Conservation (phyloP, 768 basidiomycete genomes). For the Kwoniella dendrophila region DNA sequence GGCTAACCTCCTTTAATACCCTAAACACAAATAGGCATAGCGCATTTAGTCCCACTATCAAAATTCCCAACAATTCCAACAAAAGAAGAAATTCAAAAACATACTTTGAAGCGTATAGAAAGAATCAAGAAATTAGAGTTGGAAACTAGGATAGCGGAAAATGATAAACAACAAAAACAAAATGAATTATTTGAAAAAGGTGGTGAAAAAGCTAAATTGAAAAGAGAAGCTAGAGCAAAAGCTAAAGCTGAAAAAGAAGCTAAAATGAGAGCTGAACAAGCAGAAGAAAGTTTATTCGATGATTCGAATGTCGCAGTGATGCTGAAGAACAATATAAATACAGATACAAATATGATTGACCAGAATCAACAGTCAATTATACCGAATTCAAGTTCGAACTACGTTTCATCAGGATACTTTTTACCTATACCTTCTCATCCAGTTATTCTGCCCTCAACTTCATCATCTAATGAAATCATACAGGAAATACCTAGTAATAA, state of each 20-base stretch:
- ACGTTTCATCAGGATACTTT: conserved; percentile 29
- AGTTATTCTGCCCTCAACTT: conserved; percentile 16
- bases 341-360: too few relatives aligned
- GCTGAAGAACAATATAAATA: not conserved
- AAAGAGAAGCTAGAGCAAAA: conserved; percentile 64
- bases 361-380: not conserved
- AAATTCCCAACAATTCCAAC: conserved; percentile 60
- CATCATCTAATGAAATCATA: conserved; percentile 16
- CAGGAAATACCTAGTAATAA: conserved; percentile 33
- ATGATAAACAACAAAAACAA: conserved; percentile 23
- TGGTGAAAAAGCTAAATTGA: conserved; percentile 68
- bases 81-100: conserved; percentile 57
- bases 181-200: conserved; percentile 47
- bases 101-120: conserved; percentile 33
- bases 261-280: not conserved
- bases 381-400: not conserved
- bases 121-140: conserved; percentile 55
- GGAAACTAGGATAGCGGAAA: conserved; percentile 62
- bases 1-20: not conserved
- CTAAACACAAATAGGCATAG: conserved; percentile 62
- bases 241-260: conserved; percentile 42
- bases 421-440: conserved; percentile 40
- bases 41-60: conserved; percentile 72
- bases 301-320: not conserved
- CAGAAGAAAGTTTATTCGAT: conserved; percentile 13